Evolutionary conservation across 2,329 filamentous ascomycete species (phyloP).

Genomic region (Pseudomassariella vexata): DNA sequence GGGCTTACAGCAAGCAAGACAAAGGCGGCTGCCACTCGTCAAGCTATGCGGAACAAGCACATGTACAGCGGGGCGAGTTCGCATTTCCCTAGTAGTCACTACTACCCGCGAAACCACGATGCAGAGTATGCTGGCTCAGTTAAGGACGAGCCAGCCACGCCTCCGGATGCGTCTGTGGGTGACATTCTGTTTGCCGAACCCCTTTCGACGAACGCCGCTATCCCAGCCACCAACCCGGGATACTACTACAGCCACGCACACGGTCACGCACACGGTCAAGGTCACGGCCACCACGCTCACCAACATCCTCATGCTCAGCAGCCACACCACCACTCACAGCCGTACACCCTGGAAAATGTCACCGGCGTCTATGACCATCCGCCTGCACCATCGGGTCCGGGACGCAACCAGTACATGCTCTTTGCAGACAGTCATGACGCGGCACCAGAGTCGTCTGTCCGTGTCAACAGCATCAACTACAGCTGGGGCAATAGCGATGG

Average conservation of each 20-base stretch:
- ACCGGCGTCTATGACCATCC: constrained; percentile 13
- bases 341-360: constrained; percentile 13
- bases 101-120: constrained; percentile 6
- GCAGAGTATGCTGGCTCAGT: constrained; percentile 4
- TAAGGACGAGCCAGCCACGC: constrained; percentile 7
- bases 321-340: constrained; percentile 2
- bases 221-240: constrained; percentile 7
- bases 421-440: constrained; percentile 1
- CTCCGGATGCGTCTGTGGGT: constrained; percentile 7
- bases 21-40: constrained; percentile 12
- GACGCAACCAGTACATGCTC: constrained; percentile 8
- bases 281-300: constrained; percentile 1
- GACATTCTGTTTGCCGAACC: constrained; percentile 9
- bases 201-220: too few species aligned
- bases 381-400: constrained; percentile 4
- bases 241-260: constrained; percentile 9
- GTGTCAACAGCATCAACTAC: constrained; percentile 1
- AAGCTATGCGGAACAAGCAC: constrained; percentile 8
- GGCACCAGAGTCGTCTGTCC: background rate
- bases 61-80: constrained; percentile 5
- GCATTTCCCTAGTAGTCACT: constrained; percentile 4
- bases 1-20: constrained; percentile 18
- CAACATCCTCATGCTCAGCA: constrained; percentile 5
- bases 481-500: constrained; percentile 3
- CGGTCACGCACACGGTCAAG: constrained; percentile 7